Percentiles rank a stretch among this genome's conserved stretches.
phyloP scores from a whole-genome alignment of 208 protist species.

The Crithidia expoeki region DNA sequence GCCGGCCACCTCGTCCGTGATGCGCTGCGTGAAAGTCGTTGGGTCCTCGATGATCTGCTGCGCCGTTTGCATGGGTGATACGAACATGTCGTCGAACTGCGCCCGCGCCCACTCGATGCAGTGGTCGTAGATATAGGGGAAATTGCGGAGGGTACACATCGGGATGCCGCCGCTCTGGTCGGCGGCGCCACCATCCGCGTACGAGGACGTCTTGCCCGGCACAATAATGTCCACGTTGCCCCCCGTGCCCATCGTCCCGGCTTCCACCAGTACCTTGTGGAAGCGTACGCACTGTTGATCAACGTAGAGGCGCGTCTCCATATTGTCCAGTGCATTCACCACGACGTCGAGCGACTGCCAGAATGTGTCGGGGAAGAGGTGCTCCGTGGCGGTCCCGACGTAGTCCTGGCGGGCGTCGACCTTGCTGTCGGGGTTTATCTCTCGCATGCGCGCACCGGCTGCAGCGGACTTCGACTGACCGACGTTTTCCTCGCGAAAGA shows the following conservation, averaged over 20 bases:
- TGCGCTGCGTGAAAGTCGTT: slow-evolving; percentile 57
- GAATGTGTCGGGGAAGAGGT: slow-evolving; percentile 96
- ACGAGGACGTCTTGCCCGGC: slow-evolving; percentile 97
- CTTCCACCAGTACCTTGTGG: slow-evolving; percentile 98
- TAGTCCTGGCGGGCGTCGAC: slow-evolving; percentile 86
- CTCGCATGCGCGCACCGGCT: slow-evolving; percentile 90
- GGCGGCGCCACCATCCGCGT: slow-evolving; percentile 95
- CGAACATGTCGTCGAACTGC: slow-evolving; percentile 93
- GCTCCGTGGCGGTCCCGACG: slow-evolving; percentile 96
- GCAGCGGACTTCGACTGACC: slow-evolving; percentile 95
- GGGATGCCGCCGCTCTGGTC: slow-evolving; percentile 98
- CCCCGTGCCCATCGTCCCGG: slow-evolving; percentile 99
- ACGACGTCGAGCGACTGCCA: slow-evolving; percentile 95
- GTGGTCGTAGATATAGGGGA: slow-evolving; percentile 99
- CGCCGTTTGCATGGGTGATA: slow-evolving; percentile 80
- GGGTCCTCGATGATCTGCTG: slow-evolving; percentile 86
- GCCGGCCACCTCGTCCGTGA: slow-evolving; percentile 64
- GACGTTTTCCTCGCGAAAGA: slow-evolving; percentile 98
- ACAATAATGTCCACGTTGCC: slow-evolving; percentile 98
- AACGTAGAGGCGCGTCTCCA: slow-evolving; percentile 96
- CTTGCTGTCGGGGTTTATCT: slow-evolving; percentile 96
- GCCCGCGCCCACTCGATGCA: slow-evolving; percentile 97
- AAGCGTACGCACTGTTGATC: slow-evolving; percentile 96
- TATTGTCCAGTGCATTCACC: slow-evolving; percentile 99
- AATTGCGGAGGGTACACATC: slow-evolving; percentile 99